Evolutionary conservation across 225 moss, liverwort and hornwort species (phyloP).

Genomic region (Neckera pumila): DNA sequence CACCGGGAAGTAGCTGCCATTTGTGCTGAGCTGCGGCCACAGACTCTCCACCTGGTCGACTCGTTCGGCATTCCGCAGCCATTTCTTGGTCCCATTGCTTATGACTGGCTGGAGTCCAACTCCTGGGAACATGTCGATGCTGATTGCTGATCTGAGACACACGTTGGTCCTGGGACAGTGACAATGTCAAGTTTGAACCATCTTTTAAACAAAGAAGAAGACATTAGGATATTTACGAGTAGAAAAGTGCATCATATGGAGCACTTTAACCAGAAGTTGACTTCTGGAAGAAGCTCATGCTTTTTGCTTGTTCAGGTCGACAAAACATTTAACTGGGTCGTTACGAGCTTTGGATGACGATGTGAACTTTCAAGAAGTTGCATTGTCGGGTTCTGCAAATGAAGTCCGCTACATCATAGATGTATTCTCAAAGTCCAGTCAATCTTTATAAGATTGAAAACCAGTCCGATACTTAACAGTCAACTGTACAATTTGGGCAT

Average conservation of each 20-base stretch:
- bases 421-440: too few relatives aligned
- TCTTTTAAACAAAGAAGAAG: background rate
- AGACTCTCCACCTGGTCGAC: slow-evolving; percentile 55
- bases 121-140: slow-evolving; percentile 24
- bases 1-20: slow-evolving; percentile 44
- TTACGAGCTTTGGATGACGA: background rate
- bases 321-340: background rate
- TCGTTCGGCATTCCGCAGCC: slow-evolving; percentile 59
- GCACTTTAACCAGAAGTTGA: too few relatives aligned
- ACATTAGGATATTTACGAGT: background rate
- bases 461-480: too few relatives aligned
- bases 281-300: background rate
- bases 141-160: background rate
- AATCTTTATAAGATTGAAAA: background rate
- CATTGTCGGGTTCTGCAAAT: background rate
- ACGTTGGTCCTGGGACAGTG: background rate
- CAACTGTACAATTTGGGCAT: too few relatives aligned
- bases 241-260: background rate
- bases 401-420: background rate
- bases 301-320: background rate
- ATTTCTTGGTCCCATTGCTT: slow-evolving; percentile 76
- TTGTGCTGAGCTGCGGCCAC: slow-evolving; percentile 64
- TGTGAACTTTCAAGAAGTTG: background rate
- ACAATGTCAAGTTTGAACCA: background rate
- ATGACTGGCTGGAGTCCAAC: slow-evolving; percentile 78